Evolutionary conservation across 768 basidiomycete species (phyloP).

Genomic region (Tylopilus sp.): DNA sequence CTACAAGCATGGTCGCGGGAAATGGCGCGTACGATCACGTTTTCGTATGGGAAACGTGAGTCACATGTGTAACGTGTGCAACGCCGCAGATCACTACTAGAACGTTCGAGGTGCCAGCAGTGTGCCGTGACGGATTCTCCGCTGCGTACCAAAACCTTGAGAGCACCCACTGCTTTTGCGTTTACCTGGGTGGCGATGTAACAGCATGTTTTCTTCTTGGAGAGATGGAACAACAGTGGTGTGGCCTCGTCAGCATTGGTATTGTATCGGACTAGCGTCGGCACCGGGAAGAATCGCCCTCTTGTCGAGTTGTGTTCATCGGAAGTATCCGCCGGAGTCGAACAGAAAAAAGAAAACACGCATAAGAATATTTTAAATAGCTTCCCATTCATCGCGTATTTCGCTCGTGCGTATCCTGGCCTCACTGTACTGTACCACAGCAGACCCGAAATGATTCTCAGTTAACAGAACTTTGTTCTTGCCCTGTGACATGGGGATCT

Average conservation of each 20-base stretch:
- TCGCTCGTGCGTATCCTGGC: background rate
- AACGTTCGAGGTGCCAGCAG: slow-evolving; percentile 9
- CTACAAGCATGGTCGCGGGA: slow-evolving; percentile 23
- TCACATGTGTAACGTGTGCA: background rate
- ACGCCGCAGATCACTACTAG: slow-evolving; percentile 16
- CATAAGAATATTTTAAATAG: background rate
- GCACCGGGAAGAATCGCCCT: background rate
- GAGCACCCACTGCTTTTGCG: slow-evolving; percentile 12
- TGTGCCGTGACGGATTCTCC: slow-evolving; percentile 10
- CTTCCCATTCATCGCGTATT: background rate
- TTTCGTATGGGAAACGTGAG: slow-evolving; percentile 1
- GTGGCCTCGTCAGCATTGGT: slow-evolving; percentile 20
- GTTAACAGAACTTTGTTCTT: slow-evolving; percentile 1
- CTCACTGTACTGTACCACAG: background rate
- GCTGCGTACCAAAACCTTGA: slow-evolving; percentile 11
- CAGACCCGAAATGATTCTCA: background rate
- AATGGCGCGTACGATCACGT: slow-evolving; percentile 5
- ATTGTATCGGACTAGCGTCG: slow-evolving; percentile 6
- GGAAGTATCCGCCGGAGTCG: background rate
- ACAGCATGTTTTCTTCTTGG: slow-evolving; percentile 41
- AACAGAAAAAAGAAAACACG: background rate
- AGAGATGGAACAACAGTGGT: slow-evolving; percentile 19
- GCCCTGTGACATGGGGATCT: slow-evolving; percentile 4
- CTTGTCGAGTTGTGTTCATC: background rate
- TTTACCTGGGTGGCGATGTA: slow-evolving; percentile 13